phyloP scores from a whole-genome alignment of 1,284 basidiomycete genomes.

The Erythrobasidium hasegawianum region DNA sequence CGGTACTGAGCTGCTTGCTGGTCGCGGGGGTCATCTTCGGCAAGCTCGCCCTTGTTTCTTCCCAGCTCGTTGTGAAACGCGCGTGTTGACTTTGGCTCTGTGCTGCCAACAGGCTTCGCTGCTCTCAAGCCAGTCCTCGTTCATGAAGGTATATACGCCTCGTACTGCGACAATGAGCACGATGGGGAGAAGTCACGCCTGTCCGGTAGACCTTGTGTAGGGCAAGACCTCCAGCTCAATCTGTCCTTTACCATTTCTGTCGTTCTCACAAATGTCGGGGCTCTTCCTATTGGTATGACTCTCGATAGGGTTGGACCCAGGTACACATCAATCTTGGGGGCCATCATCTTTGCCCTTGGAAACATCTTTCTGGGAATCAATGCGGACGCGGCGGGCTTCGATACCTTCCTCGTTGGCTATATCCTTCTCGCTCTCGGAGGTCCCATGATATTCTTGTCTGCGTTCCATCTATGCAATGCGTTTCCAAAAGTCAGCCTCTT shows the following conservation, averaged over 20 bases:
- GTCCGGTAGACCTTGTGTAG: constrained; percentile 25
- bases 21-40: constrained; percentile 32
- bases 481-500: constrained; percentile 45
- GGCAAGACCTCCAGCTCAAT: constrained; percentile 43
- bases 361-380: constrained; percentile 46
- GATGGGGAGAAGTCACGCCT: constrained; percentile 15
- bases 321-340: constrained; percentile 46
- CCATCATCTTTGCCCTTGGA: constrained; percentile 46
- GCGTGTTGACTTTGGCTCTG: not conserved
- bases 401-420: constrained; percentile 48
- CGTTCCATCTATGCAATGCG: constrained; percentile 51
- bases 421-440: constrained; percentile 50
- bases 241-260: constrained; percentile 49
- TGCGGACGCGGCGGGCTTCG: constrained; percentile 41
- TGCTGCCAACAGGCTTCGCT: constrained; percentile 20
- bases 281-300: constrained; percentile 48
- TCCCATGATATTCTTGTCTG: constrained; percentile 49
- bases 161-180: not conserved
- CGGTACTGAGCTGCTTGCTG: constrained; percentile 8
- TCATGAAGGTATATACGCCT: constrained; percentile 38
- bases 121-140: constrained; percentile 44
- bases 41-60: not conserved
- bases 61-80: not conserved
- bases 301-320: constrained; percentile 49
- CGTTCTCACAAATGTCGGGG: constrained; percentile 49